Evolutionary conservation across 371 early-diverging fungal genomes (phyloP).

Genomic region (Apophysomyces ossiformis): DNA sequence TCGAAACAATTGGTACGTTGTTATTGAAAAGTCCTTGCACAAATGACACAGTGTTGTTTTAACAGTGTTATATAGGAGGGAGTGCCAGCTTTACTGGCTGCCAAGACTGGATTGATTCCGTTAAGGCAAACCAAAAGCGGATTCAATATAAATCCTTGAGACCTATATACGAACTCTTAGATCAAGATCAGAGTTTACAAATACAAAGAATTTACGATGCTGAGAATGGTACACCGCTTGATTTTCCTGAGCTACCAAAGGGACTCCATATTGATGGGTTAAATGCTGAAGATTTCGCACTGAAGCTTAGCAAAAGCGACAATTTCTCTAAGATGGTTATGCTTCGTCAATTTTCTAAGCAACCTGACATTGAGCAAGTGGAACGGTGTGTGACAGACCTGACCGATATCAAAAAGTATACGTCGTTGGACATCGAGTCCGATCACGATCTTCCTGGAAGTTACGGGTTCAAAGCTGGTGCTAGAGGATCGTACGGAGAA

Average conservation of each 20-base stretch:
- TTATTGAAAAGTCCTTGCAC: background rate
- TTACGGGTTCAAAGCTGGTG: background rate
- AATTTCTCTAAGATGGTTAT: background rate
- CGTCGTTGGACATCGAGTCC: background rate
- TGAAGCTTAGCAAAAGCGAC: background rate
- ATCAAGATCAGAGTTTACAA: background rate
- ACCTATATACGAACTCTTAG: slow-evolving; percentile 1
- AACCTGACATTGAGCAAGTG: background rate
- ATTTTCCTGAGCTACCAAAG: background rate
- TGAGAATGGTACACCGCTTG: background rate
- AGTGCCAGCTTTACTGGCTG: background rate
- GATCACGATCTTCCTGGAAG: background rate
- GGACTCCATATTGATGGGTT: background rate
- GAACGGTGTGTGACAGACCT: background rate
- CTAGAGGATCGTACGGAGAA: background rate
- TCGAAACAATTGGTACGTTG: background rate
- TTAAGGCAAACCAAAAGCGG: background rate
- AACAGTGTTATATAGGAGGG: background rate
- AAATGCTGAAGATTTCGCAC: background rate
- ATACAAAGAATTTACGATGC: background rate
- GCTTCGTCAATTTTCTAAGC: background rate
- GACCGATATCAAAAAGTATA: background rate
- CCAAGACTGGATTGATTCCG: background rate
- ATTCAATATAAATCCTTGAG: background rate
- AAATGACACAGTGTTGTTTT: background rate